Conservation (phyloP, 805 yeast genomes). For the Suhomyces sp. region DNA sequence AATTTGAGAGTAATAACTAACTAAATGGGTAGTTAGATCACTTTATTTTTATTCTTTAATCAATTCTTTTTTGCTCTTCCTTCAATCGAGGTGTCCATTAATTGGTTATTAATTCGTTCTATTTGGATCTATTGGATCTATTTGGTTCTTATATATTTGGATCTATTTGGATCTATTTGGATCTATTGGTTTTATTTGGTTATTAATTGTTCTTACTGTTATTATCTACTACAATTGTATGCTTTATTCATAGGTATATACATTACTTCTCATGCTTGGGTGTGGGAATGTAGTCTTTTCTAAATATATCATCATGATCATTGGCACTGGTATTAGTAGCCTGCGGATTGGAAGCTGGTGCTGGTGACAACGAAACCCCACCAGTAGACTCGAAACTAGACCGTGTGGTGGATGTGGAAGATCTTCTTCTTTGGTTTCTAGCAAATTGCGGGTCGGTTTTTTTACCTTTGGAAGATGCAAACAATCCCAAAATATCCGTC, state of each 20-base stretch:
- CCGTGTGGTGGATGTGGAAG: constrained; percentile 35
- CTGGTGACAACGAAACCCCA: neutral
- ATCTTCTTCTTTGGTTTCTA: constrained; percentile 81
- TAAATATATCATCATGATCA: constrained; percentile 3
- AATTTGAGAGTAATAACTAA: too few relatives aligned
- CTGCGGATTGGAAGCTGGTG: neutral
- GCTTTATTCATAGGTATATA: neutral
- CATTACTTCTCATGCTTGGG: constrained; percentile 1
- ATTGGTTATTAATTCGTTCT: too few relatives aligned
- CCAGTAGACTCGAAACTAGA: constrained; percentile 7
- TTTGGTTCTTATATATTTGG: too few relatives aligned
- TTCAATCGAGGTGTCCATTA: too few relatives aligned
- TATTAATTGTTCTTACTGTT: too few relatives aligned
- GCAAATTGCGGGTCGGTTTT: constrained; percentile 82
- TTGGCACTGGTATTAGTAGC: neutral
- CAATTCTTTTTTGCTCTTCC: too few relatives aligned
- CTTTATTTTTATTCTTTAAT: too few relatives aligned
- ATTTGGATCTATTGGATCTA: too few relatives aligned
- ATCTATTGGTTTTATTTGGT: too few relatives aligned
- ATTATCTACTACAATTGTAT: too few relatives aligned
- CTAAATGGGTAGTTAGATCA: too few relatives aligned
- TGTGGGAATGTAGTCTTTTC: constrained; percentile 3
- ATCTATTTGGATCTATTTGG: too few relatives aligned
- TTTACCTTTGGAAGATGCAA: constrained; percentile 67
- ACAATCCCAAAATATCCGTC: constrained; percentile 81